These are phyloP conservation scores for Barnettozyma wickerhamii DNA, from an alignment of 805 yeast genomes.

Conservation along the genomic window DNA sequence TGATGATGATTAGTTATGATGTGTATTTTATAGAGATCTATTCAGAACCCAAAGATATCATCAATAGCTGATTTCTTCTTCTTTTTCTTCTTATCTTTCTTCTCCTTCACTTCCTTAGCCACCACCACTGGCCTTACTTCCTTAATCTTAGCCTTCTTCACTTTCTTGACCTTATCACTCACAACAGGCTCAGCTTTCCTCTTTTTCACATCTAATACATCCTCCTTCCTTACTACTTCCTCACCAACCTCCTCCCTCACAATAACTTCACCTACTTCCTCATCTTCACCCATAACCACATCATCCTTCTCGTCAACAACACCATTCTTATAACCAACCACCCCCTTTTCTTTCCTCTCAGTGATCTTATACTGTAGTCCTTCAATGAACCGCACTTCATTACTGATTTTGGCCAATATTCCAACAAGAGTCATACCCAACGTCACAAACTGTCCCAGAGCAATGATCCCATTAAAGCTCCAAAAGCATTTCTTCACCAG, in stretches of 20 bases:
- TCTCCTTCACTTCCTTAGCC: constrained; percentile 11
- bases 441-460: constrained; percentile 72
- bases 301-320: background rate
- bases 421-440: constrained; percentile 71
- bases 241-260: constrained; percentile 32
- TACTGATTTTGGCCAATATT: constrained; percentile 40
- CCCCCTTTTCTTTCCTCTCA: constrained; percentile 2
- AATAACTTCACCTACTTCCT: too few species aligned
- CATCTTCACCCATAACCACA: constrained; percentile 7
- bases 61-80: constrained; percentile 59
- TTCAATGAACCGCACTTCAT: constrained; percentile 13
- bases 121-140: too few species aligned
- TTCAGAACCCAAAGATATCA: constrained; percentile 52
- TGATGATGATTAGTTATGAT: background rate
- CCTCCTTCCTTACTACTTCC: constrained; percentile 13
- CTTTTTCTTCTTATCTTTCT: constrained; percentile 35
- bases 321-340: background rate
- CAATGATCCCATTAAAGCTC: constrained; percentile 61
- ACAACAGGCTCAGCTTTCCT: background rate
- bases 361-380: constrained; percentile 8
- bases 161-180: constrained; percentile 12
- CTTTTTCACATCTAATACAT: background rate
- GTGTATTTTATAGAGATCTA: background rate
- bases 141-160: background rate
- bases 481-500: constrained; percentile 47